Base-by-base conservation (phyloP, 208 protist species). In the Herpetomonas samuelpessoai region DNA sequence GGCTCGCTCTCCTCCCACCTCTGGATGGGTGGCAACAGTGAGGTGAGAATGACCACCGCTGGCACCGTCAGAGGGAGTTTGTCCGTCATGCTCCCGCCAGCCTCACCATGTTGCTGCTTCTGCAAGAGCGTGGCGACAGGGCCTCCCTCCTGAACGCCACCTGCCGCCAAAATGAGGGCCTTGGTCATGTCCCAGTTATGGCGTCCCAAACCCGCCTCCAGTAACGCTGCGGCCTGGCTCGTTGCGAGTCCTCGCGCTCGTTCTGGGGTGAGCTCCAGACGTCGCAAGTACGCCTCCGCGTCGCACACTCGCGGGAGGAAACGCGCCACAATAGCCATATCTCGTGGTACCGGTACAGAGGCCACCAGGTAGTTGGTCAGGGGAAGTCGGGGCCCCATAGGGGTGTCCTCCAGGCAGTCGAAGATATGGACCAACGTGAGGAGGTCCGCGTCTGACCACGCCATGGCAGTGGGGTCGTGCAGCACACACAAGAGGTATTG, bases 401-500 rank as follows among this genome's bases (percentile, higher is more conserved):
- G 62, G 45, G 60, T 44, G 22, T 29, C 54, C 1, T 39, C 18
- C 10, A 76, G 26, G 1, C 65, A 60, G 3, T 58, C 30, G 1
- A 83, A 41, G 1, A 76, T n/a, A 18, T 2, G 30, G 14, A 59
- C 56, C 28, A 83, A 31, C 9, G 67, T 4, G 2, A 27, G 35
- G 7, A 74, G 25, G 0, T 83, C 71, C 14, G 3, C 52, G 14
- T 41, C 35, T 41, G 35, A 18, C 28, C 0, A 1, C n/a, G 22
- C 10, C 16, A 39, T 14, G n/a, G 45, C 26, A 14, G 31, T 45
- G 3, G 64, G 71, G 0, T 46, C 38, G n/a, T 58, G 38, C 6
- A 68, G 58, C 19, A 62, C 52, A 28, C 56, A 53, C 14, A 80
- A 44, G 16, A 84, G 39, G 65, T 80, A 80, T 48, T 64, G 52